Base-by-base conservation (phyloP, 1,284 basidiomycete genomes). In the Sphagnurus paluster region DNA sequence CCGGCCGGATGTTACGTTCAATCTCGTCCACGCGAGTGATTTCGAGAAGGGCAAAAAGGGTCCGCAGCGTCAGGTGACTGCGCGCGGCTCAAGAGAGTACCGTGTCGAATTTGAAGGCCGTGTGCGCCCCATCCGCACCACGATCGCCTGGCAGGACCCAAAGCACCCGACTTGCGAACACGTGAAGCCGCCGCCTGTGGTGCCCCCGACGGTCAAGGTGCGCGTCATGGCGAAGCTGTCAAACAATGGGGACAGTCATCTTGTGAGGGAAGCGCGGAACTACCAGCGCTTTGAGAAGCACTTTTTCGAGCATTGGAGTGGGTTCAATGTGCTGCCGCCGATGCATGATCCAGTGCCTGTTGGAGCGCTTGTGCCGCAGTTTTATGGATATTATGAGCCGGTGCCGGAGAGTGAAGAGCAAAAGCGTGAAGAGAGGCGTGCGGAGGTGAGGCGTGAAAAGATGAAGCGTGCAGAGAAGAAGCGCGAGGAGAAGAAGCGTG, bases 331-430 rank as follows among this genome's bases (percentile, higher is more conserved):
- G 44, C 50, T 73, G 5, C 50, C 57, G 5, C 71, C 73, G 25
- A 30, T 72, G 25, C 58, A 62, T 32, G 60, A 70, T 42, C 76
- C 75, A 1, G 67, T 71, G 0, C 76, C 76, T 7, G 62, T 71
- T 5, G 65, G 66, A 4, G 66, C 78, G 0, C 48, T 78, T 36
- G 71, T 76, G 5, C 78, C 79, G 5, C 76, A 76, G 56, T 80
- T 71, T 57, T 81, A 74, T 51, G 78, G 78, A 2, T 76, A 74
- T 58, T 80, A 79, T 53, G 56, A 64, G 11, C 69, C 71, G 1
- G 59, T 61, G 21, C 20, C 32, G 7, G 29, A 42, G 28, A 21
- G 14, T 3, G 35, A 37, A 13, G 35, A 37, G 5, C 9, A 6
- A 24, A 33, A 13, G 32, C 10, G 10, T 6, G 16, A 13, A 24